phyloP scores from a whole-genome alignment of 805 yeast species.

The Lipomyces lipofer region DNA sequence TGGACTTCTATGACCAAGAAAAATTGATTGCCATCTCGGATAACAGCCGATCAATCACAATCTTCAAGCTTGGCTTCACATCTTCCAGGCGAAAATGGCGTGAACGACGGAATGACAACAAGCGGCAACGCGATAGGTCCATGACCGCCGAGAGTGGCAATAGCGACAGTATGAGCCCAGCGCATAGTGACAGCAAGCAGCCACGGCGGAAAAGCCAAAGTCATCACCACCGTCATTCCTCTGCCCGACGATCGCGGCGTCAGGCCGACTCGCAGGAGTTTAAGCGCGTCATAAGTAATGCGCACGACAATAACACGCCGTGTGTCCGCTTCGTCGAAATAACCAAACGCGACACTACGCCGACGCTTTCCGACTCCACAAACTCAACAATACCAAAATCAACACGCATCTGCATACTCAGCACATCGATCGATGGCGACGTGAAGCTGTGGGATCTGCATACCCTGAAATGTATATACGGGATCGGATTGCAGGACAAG shows the following conservation, averaged over 20 bases:
- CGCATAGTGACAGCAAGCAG: not conserved
- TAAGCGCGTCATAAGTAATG: slow-evolving; percentile 11
- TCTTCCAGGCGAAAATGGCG: not conserved
- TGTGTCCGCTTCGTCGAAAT: slow-evolving; percentile 19
- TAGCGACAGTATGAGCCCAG: not conserved
- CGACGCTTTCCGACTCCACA: too few species aligned
- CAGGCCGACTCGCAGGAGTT: slow-evolving; percentile 2
- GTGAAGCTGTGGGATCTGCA: slow-evolving; percentile 41
- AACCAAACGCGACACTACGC: slow-evolving; percentile 5
- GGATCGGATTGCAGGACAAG: slow-evolving; percentile 11
- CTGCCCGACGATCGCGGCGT: slow-evolving; percentile 5
- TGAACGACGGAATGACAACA: not conserved
- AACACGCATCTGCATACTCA: slow-evolving; percentile 16
- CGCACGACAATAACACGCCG: slow-evolving; percentile 28
- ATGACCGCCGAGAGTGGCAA: not conserved
- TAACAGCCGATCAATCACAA: slow-evolving; percentile 21
- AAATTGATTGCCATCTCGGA: slow-evolving; percentile 23
- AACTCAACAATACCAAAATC: not conserved
- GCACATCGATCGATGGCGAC: slow-evolving; percentile 34
- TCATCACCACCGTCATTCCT: not conserved
- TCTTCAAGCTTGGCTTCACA: slow-evolving; percentile 20
- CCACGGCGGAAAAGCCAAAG: not conserved
- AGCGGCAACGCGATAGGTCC: not conserved
- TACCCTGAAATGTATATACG: slow-evolving; percentile 21
- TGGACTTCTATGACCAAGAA: slow-evolving; percentile 21